Base-by-base conservation (phyloP, 225 moss, liverwort and hornwort species). In the Rhytidiadelphus loreus region DNA sequence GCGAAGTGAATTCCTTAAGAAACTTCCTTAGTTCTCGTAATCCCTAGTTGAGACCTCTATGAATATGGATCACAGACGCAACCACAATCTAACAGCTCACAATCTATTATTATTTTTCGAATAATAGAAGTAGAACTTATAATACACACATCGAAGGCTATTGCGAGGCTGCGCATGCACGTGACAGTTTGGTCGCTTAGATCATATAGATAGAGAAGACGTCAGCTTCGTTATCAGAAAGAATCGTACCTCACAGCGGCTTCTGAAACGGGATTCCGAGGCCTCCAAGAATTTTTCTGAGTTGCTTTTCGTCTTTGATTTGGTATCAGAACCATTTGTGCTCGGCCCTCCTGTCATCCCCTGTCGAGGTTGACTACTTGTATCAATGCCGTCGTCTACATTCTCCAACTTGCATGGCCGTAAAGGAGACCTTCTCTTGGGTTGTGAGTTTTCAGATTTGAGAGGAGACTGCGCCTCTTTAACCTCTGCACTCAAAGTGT, bases 211-310 rank as follows among this genome's bases (percentile, higher is more conserved):
- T 37, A 66, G 68, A 59, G 58, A 75, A 71, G 78, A 86, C 86
- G 64, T 83, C 32, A 88, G 82, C 53, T 86, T 87, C 62, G 69
- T 71, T 28, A 61, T 73, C n/a, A 57, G 65, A 82, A 78, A 82
- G 30, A 85, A 77, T 87, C 85, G 37, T 82, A 98, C 98, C 98
- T 98, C 95, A 90, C 98, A 98, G 46, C 92, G 93, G n/a, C 91
- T 92, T 79, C 88, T 86, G 88, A 98, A 98, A 85, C 97, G 95
- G 83, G 89, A 84, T 92, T 97, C 97, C 85, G 90, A 89, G 39
- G 89, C 95, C 88, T 98, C 96, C 78, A 93, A 80, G 83, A 87
- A 94, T 62, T 82, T 91, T 58, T 93, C 93, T 66, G 73, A 79
- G 70, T 52, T 85, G 72, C 83, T 88, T 90, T 90, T 93, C 61